Base-by-base conservation (phyloP, 352 stramenopile species). In the Globisporangium solare region DNA sequence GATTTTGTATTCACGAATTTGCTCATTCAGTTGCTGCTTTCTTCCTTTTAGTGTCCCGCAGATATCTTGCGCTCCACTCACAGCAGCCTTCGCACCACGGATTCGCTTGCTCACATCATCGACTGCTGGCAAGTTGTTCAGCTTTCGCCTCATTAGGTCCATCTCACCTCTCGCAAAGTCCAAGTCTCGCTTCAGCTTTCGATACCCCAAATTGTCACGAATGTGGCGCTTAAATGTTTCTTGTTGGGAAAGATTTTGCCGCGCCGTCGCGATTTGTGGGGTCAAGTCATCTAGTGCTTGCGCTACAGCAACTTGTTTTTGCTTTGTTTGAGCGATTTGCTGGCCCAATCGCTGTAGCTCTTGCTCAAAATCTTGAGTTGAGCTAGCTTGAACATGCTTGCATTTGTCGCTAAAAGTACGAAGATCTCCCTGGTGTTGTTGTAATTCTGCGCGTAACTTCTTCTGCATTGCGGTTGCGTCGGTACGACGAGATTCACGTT, bases 181-280 rank as follows among this genome's bases (percentile, higher is more conserved):
- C 15, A 88, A 45, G 14, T 93, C 73, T 18, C 68, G 79, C 49
- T 85, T 63, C 21, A 85, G 37, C 0, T 61, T 56, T 35, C 82
- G 81, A 48, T 87, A 88, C 6, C 92, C 79, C 35, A 95, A 47
- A 41, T 95, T 95, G 51, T 92, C 81, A 35, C 68, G 72, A 35
- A 95, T 88, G 11, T 91, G 72, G 12, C 75, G 80, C 57, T 90
- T 91, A 12, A 83, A 40, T 0, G 65, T 69, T 61, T 91, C 79
- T 32, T 83, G 71, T 10, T 88, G 20, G 18, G 61, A 62, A 0
- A 95, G 35, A 41, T 68, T 74, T 3, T 71, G 40, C 5, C 70
- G 63, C 0, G 68, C 72, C 27, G 14, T 66, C 17, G 63, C 56
- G 41, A 93, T 83, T 41, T 85, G 64, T 0, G 85, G 74, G 14